A percentile compares a stretch with the other conserved stretches of the same genome.
Evolutionary conservation across 1,139 yeast species (phyloP).

Genomic region (Scheffersomyces lignicola): DNA sequence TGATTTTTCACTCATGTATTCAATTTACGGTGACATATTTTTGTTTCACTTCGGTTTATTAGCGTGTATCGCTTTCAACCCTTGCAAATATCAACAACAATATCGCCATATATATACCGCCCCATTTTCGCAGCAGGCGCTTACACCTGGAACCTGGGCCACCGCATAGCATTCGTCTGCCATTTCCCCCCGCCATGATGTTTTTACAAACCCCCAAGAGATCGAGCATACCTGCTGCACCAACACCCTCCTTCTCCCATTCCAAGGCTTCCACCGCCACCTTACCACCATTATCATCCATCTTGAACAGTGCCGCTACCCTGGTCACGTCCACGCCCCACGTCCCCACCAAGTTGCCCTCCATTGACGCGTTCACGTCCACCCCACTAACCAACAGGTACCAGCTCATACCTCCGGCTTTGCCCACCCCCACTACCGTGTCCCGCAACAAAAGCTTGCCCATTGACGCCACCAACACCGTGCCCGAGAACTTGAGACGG

Average conservation of each 20-base stretch:
- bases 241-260: conserved; percentile 10
- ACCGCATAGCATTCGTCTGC: no score
- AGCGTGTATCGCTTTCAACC: no score
- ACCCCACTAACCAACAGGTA: conserved; percentile 6
- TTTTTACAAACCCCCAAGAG: conserved; percentile 33
- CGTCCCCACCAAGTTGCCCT: conserved; percentile 23
- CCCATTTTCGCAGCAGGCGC: no score
- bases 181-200: conserved; percentile 16
- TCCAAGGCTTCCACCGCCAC: conserved; percentile 15
- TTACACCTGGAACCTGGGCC: no score
- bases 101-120: no score
- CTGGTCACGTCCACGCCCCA: conserved; percentile 28
- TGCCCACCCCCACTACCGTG: conserved; percentile 15
- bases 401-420: conserved; percentile 6
- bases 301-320: conserved; percentile 19
- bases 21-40: no score
- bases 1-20: no score
- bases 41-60: no score
- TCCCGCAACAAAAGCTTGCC: conserved; percentile 6
- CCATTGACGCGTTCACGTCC: conserved; percentile 21
- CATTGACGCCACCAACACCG: neutral
- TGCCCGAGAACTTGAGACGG: no score
- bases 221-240: conserved; percentile 29
- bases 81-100: no score
- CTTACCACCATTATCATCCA: conserved; percentile 46